Percentiles rank a stretch among this genome's conserved stretches.
Evolutionary conservation across 164 flowering plant genomes (phyloP).

Genomic region (Magnolia officinalis): DNA sequence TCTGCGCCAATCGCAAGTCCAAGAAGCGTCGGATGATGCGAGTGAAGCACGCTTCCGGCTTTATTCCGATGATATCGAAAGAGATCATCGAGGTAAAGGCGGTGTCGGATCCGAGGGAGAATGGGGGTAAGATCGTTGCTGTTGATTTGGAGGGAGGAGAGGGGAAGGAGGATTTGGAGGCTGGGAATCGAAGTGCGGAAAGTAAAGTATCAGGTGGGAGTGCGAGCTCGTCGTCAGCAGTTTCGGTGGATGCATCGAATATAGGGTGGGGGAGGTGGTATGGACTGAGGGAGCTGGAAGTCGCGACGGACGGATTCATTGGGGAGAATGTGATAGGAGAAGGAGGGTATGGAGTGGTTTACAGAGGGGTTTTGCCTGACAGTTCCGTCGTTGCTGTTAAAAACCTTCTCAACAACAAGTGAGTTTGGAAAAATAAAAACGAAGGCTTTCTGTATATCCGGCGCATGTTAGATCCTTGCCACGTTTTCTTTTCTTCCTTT

Average conservation of each 20-base stretch:
- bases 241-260: conserved; percentile 26
- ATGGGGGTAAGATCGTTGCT: background rate
- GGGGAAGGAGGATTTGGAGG: background rate
- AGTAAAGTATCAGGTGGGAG: conserved; percentile 23
- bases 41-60: conserved; percentile 45
- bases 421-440: conserved; percentile 12
- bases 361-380: conserved; percentile 59
- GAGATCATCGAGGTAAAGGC: conserved; percentile 43
- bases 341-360: conserved; percentile 91
- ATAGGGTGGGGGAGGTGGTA: conserved; percentile 93
- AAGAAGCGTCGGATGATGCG: conserved; percentile 28
- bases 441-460: background rate
- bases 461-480: background rate
- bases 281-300: conserved; percentile 62
- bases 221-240: conserved; percentile 25
- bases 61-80: conserved; percentile 42
- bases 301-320: conserved; percentile 63
- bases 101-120: conserved; percentile 14
- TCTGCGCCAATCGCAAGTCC: conserved; percentile 11
- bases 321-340: conserved; percentile 80
- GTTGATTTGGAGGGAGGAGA: background rate
- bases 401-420: conserved; percentile 82
- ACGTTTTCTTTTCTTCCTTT: background rate
- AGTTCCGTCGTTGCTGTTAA: conserved; percentile 80
- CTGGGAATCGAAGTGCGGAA: background rate